Conservation (phyloP, 1,284 basidiomycete genomes). For the Meripilus lineatus region DNA sequence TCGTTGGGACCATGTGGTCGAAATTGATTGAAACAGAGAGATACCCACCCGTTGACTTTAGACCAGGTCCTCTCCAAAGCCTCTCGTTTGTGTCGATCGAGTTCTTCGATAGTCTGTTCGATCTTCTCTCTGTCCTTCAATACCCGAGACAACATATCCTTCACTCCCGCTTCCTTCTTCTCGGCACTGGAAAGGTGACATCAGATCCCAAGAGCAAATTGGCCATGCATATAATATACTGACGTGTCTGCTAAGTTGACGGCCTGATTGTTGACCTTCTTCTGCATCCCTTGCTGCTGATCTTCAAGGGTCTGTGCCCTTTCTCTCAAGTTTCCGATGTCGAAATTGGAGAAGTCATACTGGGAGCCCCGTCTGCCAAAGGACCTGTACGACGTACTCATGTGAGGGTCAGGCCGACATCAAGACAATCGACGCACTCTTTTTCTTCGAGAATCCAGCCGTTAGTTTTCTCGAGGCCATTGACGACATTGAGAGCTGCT, state of each 20-base stretch:
- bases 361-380: conserved; percentile 83
- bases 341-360: conserved; percentile 80
- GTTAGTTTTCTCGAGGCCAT: conserved; percentile 74
- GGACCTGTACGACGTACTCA: conserved; percentile 33
- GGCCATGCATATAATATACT: conserved; percentile 18
- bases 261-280: conserved; percentile 94
- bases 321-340: conserved; percentile 61
- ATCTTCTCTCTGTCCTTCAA: conserved; percentile 96
- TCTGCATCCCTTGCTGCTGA: conserved; percentile 84
- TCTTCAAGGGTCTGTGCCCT: conserved; percentile 77
- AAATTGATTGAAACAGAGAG: conserved; percentile 2
- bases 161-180: conserved; percentile 85
- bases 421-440: conserved; percentile 47
- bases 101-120: conserved; percentile 88
- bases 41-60: conserved; percentile 85
- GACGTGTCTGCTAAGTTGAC: conserved; percentile 95
- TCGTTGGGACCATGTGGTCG: neutral
- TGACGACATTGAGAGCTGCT: conserved; percentile 38
- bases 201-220: neutral
- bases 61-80: conserved; percentile 93
- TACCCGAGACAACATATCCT: conserved; percentile 88
- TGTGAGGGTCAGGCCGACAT: neutral
- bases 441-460: conserved; percentile 89
- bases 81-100: conserved; percentile 93
- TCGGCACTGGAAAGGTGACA: conserved; percentile 63